A percentile compares a stretch with the other conserved stretches of the same genome.
Conservation (phyloP, 2,329 filamentous ascomycete species). For the Ceratocystis alfenasii region DNA sequence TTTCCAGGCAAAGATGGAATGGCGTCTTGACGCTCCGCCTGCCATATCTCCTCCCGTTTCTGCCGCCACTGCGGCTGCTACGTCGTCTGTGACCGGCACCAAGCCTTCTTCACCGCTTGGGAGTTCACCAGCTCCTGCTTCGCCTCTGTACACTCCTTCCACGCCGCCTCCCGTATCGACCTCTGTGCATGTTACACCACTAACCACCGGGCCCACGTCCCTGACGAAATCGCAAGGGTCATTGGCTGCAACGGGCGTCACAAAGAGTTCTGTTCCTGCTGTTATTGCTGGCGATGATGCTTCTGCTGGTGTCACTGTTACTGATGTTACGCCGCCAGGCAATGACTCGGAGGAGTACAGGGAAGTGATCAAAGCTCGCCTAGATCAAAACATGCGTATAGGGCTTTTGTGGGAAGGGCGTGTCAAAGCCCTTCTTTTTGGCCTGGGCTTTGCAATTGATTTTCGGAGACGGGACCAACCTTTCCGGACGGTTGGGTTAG, state of each 20-base stretch:
- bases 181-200: neutral
- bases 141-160: slow-evolving; percentile 5
- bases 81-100: neutral
- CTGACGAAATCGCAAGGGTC: neutral
- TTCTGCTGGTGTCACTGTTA: neutral
- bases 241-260: neutral
- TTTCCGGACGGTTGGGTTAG: slow-evolving; percentile 62
- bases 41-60: neutral
- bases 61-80: neutral
- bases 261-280: neutral
- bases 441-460: slow-evolving; percentile 75
- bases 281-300: neutral
- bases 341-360: slow-evolving; percentile 49
- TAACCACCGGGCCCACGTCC: slow-evolving; percentile 13
- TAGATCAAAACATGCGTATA: slow-evolving; percentile 80
- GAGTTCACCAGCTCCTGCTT: neutral
- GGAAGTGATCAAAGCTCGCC: slow-evolving; percentile 76
- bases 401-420: slow-evolving; percentile 86
- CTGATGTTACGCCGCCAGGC: slow-evolving; percentile 22
- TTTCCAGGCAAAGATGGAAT: slow-evolving; percentile 44
- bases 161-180: slow-evolving; percentile 9
- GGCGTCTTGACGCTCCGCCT: slow-evolving; percentile 31
- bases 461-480: slow-evolving; percentile 63
- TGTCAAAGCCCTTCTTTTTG: slow-evolving; percentile 85
- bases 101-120: neutral